A percentile compares a stretch with the other conserved stretches of the same genome.
These are phyloP conservation scores for Fusarium chlamydosporum DNA, from an alignment of 2,329 filamentous ascomycete genomes.

Conservation along the genomic window DNA sequence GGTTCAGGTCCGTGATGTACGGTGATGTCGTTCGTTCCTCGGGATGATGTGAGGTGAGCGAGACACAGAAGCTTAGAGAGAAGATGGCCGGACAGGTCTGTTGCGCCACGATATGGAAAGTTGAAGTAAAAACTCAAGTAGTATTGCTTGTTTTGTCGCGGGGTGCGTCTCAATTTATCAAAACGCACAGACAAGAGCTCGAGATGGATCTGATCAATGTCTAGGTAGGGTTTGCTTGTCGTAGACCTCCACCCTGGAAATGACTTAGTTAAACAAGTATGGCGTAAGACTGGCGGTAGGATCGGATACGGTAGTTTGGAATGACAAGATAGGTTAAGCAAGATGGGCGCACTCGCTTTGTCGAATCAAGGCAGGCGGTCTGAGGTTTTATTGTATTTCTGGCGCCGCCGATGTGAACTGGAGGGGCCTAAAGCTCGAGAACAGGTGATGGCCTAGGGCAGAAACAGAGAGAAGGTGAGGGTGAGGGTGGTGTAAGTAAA, in stretches of 20 bases:
- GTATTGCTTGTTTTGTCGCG: constrained; percentile 15
- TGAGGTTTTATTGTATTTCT: constrained; percentile 48
- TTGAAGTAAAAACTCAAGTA: background rate
- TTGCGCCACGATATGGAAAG: constrained; percentile 7
- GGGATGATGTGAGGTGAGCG: constrained; percentile 39
- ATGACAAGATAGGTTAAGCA: constrained; percentile 33
- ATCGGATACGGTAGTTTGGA: constrained; percentile 37
- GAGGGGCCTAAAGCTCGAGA: constrained; percentile 41
- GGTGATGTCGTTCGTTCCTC: constrained; percentile 41
- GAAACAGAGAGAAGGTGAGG: background rate
- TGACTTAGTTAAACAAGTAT: constrained; percentile 12
- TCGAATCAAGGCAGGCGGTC: constrained; percentile 45
- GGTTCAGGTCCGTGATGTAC: constrained; percentile 43
- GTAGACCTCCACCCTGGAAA: background rate
- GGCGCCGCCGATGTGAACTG: constrained; percentile 37
- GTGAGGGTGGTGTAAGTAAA: constrained; percentile 41
- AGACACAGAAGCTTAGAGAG: background rate
- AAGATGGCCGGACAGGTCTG: background rate
- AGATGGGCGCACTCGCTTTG: constrained; percentile 35
- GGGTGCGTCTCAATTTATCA: constrained; percentile 34
- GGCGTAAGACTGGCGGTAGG: constrained; percentile 36
- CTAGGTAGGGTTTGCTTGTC: constrained; percentile 5
- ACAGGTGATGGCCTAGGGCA: constrained; percentile 32
- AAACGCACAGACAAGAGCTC: constrained; percentile 20
- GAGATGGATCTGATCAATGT: constrained; percentile 16